Conservation (phyloP, 2,329 filamentous ascomycete genomes). For the Sporothrix luriei region DNA sequence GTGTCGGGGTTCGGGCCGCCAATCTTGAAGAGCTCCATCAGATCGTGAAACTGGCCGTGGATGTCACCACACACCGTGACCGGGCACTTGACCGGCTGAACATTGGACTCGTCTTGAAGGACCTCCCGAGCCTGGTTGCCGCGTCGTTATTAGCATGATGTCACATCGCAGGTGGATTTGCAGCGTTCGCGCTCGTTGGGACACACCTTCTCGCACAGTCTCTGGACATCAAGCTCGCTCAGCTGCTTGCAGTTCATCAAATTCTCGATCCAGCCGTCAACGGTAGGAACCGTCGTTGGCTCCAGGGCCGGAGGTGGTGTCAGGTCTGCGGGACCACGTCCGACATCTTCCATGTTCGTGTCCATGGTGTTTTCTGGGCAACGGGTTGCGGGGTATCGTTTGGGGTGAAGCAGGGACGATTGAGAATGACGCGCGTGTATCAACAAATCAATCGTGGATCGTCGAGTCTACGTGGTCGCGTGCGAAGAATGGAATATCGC, state of each 20-base stretch:
- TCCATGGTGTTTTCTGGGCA: constrained; percentile 64
- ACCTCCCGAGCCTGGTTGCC: constrained; percentile 83
- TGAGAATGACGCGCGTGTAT: background rate
- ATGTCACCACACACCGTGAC: constrained; percentile 99
- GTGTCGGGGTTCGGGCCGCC: constrained; percentile 97
- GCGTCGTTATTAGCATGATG: background rate
- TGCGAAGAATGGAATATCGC: background rate
- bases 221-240: constrained; percentile 89
- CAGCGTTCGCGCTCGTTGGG: background rate
- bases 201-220: constrained; percentile 93
- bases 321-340: constrained; percentile 78
- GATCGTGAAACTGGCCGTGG: constrained; percentile 96
- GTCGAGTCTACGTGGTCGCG: constrained; percentile 9
- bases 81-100: constrained; percentile 99
- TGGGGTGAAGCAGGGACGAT: background rate
- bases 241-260: constrained; percentile 99
- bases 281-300: constrained; percentile 84
- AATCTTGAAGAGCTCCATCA: constrained; percentile 99
- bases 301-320: constrained; percentile 69
- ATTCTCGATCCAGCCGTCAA: constrained; percentile 98
- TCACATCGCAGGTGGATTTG: background rate
- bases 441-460: background rate
- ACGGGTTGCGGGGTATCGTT: constrained; percentile 3
- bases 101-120: constrained; percentile 95
- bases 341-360: constrained; percentile 98